phyloP scores from a whole-genome alignment of 768 basidiomycete genomes.

The Mycena alexandri region DNA sequence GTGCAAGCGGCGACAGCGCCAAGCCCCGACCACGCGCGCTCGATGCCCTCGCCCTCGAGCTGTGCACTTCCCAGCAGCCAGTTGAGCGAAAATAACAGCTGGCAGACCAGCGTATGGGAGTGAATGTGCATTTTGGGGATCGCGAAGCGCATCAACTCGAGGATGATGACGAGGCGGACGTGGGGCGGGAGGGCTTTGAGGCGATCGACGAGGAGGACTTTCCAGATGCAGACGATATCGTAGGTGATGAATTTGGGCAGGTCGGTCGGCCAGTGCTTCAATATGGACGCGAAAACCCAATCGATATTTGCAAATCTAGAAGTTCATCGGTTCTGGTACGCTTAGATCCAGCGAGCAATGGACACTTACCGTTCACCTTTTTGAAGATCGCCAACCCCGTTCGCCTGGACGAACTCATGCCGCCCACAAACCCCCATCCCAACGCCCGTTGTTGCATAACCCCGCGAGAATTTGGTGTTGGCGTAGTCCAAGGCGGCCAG shows the following conservation, averaged over 20 bases:
- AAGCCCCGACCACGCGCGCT: too few relatives aligned
- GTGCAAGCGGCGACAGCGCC: too few relatives aligned
- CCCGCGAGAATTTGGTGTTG: too few relatives aligned
- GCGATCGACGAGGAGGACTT: not conserved
- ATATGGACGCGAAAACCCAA: not conserved
- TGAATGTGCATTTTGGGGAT: conserved; percentile 1
- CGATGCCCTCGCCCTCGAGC: too few relatives aligned
- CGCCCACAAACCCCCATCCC: too few relatives aligned
- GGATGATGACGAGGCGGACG: not conserved
- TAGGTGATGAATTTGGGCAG: not conserved
- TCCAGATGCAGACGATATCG: not conserved
- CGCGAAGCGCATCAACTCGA: not conserved
- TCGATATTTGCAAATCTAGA: not conserved
- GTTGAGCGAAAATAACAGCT: not conserved
- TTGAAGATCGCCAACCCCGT: too few relatives aligned
- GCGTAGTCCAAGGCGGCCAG: too few relatives aligned
- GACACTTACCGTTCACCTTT: too few relatives aligned
- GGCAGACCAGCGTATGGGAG: not conserved
- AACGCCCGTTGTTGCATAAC: too few relatives aligned
- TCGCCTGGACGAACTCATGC: too few relatives aligned
- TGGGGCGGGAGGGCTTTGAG: not conserved
- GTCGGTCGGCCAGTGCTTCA: not conserved
- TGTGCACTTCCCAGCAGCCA: not conserved
- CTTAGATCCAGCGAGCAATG: too few relatives aligned
- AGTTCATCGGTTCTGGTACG: too few relatives aligned